Evolutionary conservation across 116 monocot species (phyloP).

Genomic region (Iris pallida): DNA sequence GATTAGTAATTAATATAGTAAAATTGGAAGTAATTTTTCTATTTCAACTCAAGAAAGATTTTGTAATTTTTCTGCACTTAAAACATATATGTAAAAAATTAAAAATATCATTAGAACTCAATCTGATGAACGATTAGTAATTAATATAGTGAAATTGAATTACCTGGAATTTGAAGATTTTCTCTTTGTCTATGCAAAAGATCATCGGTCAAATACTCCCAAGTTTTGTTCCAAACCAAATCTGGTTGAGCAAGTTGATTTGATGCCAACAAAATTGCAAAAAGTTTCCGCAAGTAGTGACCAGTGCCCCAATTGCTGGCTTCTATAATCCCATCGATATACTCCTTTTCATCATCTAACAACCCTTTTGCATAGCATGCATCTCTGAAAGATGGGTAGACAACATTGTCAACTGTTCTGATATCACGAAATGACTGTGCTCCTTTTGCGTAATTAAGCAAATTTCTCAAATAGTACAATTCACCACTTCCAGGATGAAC

Average conservation of each 20-base stretch:
- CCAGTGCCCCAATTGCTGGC: neutral
- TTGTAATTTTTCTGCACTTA: neutral
- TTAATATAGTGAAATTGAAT: neutral
- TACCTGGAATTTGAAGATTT: neutral
- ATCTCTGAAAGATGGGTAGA: too few relatives aligned
- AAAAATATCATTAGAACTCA: too few relatives aligned
- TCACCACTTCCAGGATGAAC: neutral
- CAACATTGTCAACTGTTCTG: too few relatives aligned
- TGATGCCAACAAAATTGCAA: neutral
- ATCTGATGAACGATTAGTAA: too few relatives aligned
- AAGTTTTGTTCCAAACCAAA: neutral
- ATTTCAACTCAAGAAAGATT: neutral
- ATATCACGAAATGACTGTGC: too few relatives aligned
- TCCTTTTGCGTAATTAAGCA: too few relatives aligned
- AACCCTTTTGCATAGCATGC: neutral
- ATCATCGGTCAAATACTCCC: neutral
- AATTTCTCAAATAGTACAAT: too few relatives aligned
- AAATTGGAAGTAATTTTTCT: neutral
- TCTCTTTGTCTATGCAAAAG: neutral
- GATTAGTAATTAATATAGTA: too few relatives aligned
- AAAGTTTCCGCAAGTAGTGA: neutral
- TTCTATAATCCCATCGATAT: neutral
- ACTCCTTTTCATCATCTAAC: too few relatives aligned
- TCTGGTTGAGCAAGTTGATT: neutral
- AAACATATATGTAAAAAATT: neutral